phyloP scores from a whole-genome alignment of 441 rosid species.

The Isatis lusitanica region DNA sequence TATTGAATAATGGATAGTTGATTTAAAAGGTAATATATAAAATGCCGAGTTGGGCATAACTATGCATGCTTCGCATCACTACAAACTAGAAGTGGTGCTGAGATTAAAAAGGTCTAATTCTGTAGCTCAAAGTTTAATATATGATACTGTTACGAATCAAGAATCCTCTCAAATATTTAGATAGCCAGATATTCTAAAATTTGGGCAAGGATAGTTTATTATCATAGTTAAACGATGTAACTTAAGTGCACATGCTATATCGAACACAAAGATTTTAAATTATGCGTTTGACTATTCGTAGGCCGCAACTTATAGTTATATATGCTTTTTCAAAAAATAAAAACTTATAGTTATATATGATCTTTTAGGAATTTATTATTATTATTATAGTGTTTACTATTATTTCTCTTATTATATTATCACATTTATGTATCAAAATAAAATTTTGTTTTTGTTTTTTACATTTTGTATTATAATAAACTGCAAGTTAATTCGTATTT shows the following conservation, averaged over 20 bases:
- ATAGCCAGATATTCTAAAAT: neutral
- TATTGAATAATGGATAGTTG: neutral
- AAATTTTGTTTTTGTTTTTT: too few species aligned
- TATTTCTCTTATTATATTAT: too few species aligned
- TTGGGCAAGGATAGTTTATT: neutral
- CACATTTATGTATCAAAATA: too few species aligned
- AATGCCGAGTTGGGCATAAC: conserved; percentile 8
- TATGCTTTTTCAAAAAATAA: too few species aligned
- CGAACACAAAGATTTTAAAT: neutral
- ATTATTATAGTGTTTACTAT: too few species aligned
- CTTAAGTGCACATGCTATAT: neutral
- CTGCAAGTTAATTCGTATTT: neutral
- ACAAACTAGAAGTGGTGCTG: neutral
- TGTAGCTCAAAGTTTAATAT: neutral
- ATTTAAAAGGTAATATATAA: neutral
- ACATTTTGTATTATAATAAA: too few species aligned
- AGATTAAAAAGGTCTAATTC: neutral
- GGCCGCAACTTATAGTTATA: too few species aligned
- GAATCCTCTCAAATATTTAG: neutral
- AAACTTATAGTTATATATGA: too few species aligned
- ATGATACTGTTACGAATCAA: neutral
- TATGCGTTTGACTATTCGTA: neutral
- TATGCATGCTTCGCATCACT: conserved; percentile 24
- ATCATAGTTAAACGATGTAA: neutral
- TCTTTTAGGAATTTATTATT: too few species aligned